phyloP scores from a whole-genome alignment of 495 filamentous ascomycete genomes.

The Polyplosphaeria fusca region DNA sequence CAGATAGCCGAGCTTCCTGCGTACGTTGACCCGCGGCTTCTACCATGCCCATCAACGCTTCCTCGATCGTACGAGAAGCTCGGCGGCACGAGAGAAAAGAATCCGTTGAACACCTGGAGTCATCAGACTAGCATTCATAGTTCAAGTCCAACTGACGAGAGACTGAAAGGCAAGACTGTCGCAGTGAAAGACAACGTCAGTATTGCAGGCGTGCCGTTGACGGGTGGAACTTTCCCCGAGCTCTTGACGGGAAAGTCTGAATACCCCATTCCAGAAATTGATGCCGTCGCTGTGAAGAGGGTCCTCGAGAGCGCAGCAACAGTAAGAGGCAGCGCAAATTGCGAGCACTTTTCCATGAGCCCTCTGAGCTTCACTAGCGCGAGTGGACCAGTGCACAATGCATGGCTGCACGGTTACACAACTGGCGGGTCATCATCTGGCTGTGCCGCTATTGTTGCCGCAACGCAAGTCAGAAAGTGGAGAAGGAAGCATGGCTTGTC shows the following conservation, averaged over 20 bases:
- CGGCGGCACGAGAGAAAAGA: slow-evolving; percentile 4
- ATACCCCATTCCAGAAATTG: slow-evolving; percentile 17
- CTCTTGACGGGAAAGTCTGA: slow-evolving; percentile 7
- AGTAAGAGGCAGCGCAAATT: slow-evolving; percentile 14
- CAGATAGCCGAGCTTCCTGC: background rate
- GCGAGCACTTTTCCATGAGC: slow-evolving; percentile 24
- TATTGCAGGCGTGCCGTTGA: slow-evolving; percentile 17
- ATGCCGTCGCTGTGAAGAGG: slow-evolving; percentile 17
- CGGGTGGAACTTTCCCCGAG: slow-evolving; percentile 22
- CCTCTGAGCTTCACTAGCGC: slow-evolving; percentile 19
- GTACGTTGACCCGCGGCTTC: slow-evolving; percentile 17
- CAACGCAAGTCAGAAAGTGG: background rate
- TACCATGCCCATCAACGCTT: slow-evolving; percentile 6
- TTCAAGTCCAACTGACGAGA: background rate
- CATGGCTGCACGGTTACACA: slow-evolving; percentile 20
- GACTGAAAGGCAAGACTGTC: slow-evolving; percentile 13
- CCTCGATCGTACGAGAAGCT: slow-evolving; percentile 13
- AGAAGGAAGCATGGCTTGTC: slow-evolving; percentile 7
- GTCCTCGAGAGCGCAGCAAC: slow-evolving; percentile 7
- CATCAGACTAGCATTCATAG: slow-evolving; percentile 2
- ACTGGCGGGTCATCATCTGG: slow-evolving; percentile 14
- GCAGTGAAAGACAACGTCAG: slow-evolving; percentile 25
- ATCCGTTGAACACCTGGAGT: slow-evolving; percentile 25
- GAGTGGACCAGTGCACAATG: slow-evolving; percentile 20
- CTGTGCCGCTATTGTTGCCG: slow-evolving; percentile 9